A percentile compares a stretch with the other conserved stretches of the same genome.
Conservation (phyloP, 208 protist genomes). For the Leishmania lainsoni region DNA sequence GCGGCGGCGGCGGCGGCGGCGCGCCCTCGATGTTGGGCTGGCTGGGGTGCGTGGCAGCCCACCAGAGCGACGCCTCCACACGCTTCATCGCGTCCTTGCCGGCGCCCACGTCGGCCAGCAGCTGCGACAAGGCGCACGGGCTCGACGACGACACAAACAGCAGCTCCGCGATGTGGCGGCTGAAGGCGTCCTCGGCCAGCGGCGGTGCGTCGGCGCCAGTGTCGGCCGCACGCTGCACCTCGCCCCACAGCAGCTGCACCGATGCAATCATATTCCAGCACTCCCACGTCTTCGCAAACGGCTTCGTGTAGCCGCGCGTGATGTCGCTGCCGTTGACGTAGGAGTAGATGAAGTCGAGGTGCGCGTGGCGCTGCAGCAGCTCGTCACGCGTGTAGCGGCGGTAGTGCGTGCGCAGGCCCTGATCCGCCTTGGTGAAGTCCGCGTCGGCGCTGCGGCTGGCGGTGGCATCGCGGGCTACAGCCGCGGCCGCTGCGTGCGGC, state of each 20-base stretch:
- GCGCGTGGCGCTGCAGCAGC: constrained; percentile 6
- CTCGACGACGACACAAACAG: constrained; percentile 6
- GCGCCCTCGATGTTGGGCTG: background rate
- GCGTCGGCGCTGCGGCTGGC: background rate
- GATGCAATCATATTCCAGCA: constrained; percentile 21
- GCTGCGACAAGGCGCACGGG: constrained; percentile 12
- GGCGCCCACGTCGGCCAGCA: constrained; percentile 4
- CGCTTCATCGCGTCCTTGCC: constrained; percentile 14
- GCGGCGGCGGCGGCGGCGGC: constrained; percentile 1
- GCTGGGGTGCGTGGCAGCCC: background rate
- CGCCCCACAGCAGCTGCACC: constrained; percentile 21
- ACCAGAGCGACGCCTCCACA: constrained; percentile 19
- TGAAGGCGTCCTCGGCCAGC: background rate
- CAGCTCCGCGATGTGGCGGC: constrained; percentile 5
- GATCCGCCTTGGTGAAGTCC: constrained; percentile 13
- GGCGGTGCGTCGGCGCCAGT: background rate
- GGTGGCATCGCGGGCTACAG: background rate
- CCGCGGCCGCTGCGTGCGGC: background rate
- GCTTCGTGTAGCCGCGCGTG: constrained; percentile 24
- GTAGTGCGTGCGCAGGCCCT: constrained; percentile 25
- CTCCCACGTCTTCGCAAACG: constrained; percentile 13
- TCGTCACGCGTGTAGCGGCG: constrained; percentile 14
- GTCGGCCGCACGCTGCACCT: constrained; percentile 8
- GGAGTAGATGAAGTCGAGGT: constrained; percentile 31
- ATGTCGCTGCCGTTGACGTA: constrained; percentile 33